Evolutionary conservation across 2,329 filamentous ascomycete species (phyloP).

Genomic region (Paramyrothecium sp.): DNA sequence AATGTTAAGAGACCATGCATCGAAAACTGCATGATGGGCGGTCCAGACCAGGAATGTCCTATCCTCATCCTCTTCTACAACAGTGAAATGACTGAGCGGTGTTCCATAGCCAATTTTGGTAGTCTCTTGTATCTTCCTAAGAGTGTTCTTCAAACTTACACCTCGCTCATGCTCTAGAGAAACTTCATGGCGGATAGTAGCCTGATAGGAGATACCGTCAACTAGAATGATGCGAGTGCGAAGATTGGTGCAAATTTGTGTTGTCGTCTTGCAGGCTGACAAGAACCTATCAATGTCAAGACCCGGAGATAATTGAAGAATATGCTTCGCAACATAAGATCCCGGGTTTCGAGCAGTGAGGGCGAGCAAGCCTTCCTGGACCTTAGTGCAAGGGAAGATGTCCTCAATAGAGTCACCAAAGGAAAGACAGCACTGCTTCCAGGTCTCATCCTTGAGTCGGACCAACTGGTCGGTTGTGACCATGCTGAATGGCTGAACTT

Average conservation of each 20-base stretch:
- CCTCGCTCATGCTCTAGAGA: not conserved
- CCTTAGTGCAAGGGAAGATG: not conserved
- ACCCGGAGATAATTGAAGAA: not conserved
- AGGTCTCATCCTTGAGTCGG: too few relatives aligned
- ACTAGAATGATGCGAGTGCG: slow-evolving; percentile 1
- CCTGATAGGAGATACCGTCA: not conserved
- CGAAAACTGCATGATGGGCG: slow-evolving; percentile 44
- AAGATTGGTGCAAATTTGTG: not conserved
- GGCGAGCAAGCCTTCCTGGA: slow-evolving; percentile 1
- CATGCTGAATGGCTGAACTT: not conserved
- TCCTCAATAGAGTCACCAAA: not conserved
- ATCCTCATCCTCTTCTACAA: not conserved
- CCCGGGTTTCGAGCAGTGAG: not conserved
- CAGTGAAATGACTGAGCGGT: not conserved
- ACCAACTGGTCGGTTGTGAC: not conserved
- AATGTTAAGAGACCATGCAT: slow-evolving; percentile 44
- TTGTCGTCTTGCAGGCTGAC: not conserved
- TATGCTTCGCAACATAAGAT: not conserved
- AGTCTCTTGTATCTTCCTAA: not conserved
- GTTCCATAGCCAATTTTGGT: slow-evolving; percentile 1
- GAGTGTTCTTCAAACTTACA: not conserved
- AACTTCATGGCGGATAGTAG: not conserved
- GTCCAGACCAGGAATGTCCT: slow-evolving; percentile 12
- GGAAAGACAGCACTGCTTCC: not conserved
- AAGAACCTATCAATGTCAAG: not conserved